These are phyloP conservation scores for Phytopythium sindhum DNA, from an alignment of 352 stramenopile species.

Conservation along the genomic window DNA sequence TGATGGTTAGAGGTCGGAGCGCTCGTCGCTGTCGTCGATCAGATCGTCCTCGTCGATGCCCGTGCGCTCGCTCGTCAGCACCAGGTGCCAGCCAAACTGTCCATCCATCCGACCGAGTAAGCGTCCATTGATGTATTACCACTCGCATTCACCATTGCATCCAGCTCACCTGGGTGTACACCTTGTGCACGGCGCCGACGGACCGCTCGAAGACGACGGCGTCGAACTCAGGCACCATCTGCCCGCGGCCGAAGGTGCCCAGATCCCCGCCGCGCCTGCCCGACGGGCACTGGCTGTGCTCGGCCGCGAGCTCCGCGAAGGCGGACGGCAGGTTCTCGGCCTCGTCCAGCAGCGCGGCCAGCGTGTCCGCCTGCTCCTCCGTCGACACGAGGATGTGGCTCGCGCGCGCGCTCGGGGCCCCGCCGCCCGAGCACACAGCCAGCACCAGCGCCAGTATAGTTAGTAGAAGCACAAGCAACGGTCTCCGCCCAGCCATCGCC, in stretches of 20 bases:
- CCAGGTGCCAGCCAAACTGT: conserved; percentile 82
- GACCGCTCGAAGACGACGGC: conserved; percentile 69
- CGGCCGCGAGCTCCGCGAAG: conserved; percentile 55
- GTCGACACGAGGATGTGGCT: conserved; percentile 77
- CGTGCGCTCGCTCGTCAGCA: conserved; percentile 63
- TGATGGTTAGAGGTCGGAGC: conserved; percentile 1
- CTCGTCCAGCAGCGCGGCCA: conserved; percentile 39
- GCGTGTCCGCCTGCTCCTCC: conserved; percentile 51
- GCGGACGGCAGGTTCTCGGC: conserved; percentile 40
- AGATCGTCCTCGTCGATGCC: conserved; percentile 35
- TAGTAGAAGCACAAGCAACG: neutral
- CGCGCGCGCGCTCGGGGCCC: conserved; percentile 43
- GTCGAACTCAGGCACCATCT: conserved; percentile 80
- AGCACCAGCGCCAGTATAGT: conserved; percentile 27
- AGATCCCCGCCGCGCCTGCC: conserved; percentile 55
- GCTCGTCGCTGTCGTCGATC: conserved; percentile 17
- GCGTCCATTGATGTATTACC: too few relatives aligned
- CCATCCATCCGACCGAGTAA: neutral
- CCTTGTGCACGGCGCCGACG: conserved; percentile 69
- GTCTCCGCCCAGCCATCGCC: neutral
- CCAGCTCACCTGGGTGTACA: conserved; percentile 48
- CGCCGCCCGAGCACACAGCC: conserved; percentile 13
- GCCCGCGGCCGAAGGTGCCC: conserved; percentile 59
- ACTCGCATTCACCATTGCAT: neutral
- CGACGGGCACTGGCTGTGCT: conserved; percentile 73